Conservation (phyloP, 805 yeast genomes). For the Ogataea pilisensis region DNA sequence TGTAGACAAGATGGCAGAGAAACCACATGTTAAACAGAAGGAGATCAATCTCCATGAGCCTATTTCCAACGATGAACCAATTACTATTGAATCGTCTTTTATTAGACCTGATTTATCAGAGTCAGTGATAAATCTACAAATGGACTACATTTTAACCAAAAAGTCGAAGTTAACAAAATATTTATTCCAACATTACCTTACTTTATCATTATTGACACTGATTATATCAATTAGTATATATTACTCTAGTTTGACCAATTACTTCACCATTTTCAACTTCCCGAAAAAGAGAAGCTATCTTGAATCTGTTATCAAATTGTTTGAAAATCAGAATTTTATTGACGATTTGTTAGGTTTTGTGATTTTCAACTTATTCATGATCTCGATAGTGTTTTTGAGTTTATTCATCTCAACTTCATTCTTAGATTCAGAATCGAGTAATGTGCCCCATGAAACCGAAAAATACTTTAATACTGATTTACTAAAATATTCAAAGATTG, state of each 20-base stretch:
- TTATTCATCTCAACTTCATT: constrained; percentile 42
- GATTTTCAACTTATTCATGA: constrained; percentile 25
- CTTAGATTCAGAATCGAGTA: constrained; percentile 38
- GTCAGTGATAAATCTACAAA: constrained; percentile 58
- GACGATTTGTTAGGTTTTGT: constrained; percentile 31
- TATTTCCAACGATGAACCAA: constrained; percentile 44
- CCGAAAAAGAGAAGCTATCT: constrained; percentile 8
- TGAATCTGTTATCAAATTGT: constrained; percentile 13
- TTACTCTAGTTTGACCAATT: not conserved
- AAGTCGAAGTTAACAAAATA: constrained; percentile 44
- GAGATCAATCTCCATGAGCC: constrained; percentile 52
- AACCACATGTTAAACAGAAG: constrained; percentile 41
- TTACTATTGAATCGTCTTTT: constrained; percentile 46
- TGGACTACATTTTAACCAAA: constrained; percentile 51
- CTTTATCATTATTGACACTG: constrained; percentile 17
- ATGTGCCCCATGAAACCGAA: constrained; percentile 33
- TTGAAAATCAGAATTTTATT: constrained; percentile 19
- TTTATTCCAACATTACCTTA: constrained; percentile 44
- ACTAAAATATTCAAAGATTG: constrained; percentile 43
- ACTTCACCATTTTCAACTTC: constrained; percentile 8
- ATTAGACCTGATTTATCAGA: constrained; percentile 56
- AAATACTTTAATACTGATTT: constrained; percentile 50
- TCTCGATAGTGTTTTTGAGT: constrained; percentile 37
- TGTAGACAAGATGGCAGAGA: too few species aligned
- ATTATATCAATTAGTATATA: not conserved